These are phyloP conservation scores for Cinchona pubescens DNA, from an alignment of 257 asterid genomes.

Conservation along the genomic window DNA sequence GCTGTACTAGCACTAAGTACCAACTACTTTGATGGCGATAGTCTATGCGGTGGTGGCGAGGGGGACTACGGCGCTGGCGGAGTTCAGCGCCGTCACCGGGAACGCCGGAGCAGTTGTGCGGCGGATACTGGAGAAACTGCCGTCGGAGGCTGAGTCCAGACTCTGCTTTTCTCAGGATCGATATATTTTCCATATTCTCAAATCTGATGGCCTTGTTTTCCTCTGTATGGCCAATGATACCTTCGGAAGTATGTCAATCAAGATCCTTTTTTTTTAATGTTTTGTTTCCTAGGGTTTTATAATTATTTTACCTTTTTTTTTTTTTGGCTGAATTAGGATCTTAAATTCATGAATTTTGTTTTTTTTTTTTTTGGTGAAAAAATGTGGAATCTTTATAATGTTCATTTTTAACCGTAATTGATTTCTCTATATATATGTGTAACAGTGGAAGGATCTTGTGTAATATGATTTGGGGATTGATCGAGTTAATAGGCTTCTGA, in stretches of 20 bases:
- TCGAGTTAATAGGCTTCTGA: not conserved
- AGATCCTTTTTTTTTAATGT: not conserved
- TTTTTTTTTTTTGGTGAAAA: not conserved
- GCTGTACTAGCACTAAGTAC: too few relatives aligned
- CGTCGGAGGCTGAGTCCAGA: constrained; percentile 72
- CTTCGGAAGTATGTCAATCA: constrained; percentile 58
- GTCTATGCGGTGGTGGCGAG: constrained; percentile 88
- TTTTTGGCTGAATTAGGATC: not conserved
- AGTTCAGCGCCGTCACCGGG: constrained; percentile 97
- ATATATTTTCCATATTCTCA: constrained; percentile 86
- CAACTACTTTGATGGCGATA: constrained; percentile 70
- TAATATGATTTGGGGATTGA: not conserved
- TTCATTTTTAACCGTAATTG: not conserved
- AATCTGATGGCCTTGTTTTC: constrained; percentile 74
- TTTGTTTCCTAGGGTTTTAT: not conserved
- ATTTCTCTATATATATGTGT: not conserved
- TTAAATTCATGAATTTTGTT: not conserved
- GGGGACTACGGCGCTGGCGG: constrained; percentile 90
- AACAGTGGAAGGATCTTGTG: not conserved
- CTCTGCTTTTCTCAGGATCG: constrained; percentile 97
- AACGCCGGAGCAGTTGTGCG: constrained; percentile 91
- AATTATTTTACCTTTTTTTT: not conserved
- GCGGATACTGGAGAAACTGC: constrained; percentile 80
- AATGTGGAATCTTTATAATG: not conserved
- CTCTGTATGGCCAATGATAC: constrained; percentile 99